These are phyloP conservation scores for Clavispora vitiphila DNA, from an alignment of 805 yeast genomes.

Conservation along the genomic window DNA sequence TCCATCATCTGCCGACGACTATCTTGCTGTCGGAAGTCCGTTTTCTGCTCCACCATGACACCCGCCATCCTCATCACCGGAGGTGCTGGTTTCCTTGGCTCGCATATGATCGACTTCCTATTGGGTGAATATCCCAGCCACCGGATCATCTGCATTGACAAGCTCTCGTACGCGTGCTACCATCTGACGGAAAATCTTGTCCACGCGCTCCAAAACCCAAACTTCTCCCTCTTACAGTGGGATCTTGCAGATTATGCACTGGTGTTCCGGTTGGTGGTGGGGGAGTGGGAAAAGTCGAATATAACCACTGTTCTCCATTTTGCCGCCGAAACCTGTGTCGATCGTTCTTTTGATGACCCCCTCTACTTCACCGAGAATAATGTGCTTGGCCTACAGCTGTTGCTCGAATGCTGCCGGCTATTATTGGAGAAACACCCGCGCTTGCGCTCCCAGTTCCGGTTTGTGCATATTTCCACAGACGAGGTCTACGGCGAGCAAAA, in stretches of 20 bases:
- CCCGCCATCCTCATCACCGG: conserved; percentile 42
- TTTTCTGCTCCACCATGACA: not conserved
- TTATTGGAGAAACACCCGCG: conserved; percentile 3
- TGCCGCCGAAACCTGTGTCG: conserved; percentile 56
- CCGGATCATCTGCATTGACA: conserved; percentile 42
- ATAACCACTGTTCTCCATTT: conserved; percentile 41
- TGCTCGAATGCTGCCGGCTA: conserved; percentile 38
- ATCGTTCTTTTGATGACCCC: conserved; percentile 44
- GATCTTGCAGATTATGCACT: conserved; percentile 30
- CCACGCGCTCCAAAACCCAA: conserved; percentile 8
- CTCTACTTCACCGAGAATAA: conserved; percentile 40
- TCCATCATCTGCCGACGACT: too few relatives aligned
- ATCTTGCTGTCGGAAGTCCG: too few relatives aligned
- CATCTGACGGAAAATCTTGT: conserved; percentile 20
- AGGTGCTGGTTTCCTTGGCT: conserved; percentile 56
- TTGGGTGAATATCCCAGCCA: conserved; percentile 23
- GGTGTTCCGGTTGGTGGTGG: conserved; percentile 15
- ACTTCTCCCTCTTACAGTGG: conserved; percentile 22
- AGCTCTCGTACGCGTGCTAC: conserved; percentile 42
- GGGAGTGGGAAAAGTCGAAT: conserved; percentile 11
- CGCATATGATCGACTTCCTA: conserved; percentile 38
- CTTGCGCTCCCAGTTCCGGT: conserved; percentile 5
- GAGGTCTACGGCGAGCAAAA: conserved; percentile 52
- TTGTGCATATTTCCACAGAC: conserved; percentile 53
- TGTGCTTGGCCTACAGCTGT: conserved; percentile 41